Percentiles rank a stretch among this genome's conserved stretches.
Conservation (phyloP, 805 yeast genomes). For the Cephaloascus albidus region DNA sequence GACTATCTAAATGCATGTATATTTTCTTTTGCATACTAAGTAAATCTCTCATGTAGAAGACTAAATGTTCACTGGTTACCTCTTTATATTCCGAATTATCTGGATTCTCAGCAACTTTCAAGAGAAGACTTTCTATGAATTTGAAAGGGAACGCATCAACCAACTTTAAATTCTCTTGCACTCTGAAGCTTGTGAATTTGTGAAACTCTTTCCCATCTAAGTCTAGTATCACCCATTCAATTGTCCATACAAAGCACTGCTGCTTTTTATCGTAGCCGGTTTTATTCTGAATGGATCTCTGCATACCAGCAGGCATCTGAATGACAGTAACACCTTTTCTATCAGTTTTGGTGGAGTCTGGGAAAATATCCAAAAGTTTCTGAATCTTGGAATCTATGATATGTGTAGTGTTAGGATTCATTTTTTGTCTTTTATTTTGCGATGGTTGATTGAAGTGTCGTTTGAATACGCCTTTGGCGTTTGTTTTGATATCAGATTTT, state of each 20-base stretch:
- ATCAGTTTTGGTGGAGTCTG: constrained; percentile 19
- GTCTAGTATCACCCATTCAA: constrained; percentile 55
- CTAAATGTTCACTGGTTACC: background rate
- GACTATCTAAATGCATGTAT: constrained; percentile 25
- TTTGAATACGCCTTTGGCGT: constrained; percentile 33
- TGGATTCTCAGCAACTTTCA: constrained; percentile 17
- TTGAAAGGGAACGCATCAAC: constrained; percentile 32
- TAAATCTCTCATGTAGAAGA: constrained; percentile 1
- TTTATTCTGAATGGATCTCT: constrained; percentile 51
- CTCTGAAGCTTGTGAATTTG: constrained; percentile 22
- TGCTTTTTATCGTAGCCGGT: constrained; percentile 60
- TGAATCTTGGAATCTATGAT: background rate
- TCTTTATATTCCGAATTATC: background rate
- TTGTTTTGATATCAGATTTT: constrained; percentile 35
- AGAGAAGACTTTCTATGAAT: constrained; percentile 18
- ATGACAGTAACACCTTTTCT: constrained; percentile 62
- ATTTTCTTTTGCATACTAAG: constrained; percentile 8
- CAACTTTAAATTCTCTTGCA: constrained; percentile 25
- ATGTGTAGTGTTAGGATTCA: constrained; percentile 1
- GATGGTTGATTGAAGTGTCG: constrained; percentile 9
- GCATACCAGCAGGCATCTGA: constrained; percentile 66
- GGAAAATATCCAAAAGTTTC: constrained; percentile 8
- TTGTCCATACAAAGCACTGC: constrained; percentile 65
- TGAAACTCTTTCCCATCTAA: constrained; percentile 9
- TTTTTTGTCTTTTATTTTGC: constrained; percentile 11